Conservation (phyloP, 2,329 filamentous ascomycete genomes). For the Ascomycota sp. region DNA sequence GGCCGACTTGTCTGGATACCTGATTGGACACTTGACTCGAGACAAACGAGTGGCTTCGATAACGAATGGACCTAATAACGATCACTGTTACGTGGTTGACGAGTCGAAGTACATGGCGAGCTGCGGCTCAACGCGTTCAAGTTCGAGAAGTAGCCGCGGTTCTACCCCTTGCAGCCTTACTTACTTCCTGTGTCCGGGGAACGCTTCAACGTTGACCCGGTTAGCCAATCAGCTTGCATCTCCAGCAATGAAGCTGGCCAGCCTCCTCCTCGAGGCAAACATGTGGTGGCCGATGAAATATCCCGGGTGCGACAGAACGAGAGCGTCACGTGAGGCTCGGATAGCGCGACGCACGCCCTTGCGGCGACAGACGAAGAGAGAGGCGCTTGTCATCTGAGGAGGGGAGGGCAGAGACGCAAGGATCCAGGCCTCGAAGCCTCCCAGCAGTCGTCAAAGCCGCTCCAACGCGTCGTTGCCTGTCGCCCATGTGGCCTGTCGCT, state of each 20-base stretch:
- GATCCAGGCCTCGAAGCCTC: neutral
- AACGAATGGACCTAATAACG: too few species aligned
- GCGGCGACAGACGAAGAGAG: neutral
- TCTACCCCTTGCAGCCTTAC: neutral
- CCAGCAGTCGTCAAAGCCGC: neutral
- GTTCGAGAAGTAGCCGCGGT: too few species aligned
- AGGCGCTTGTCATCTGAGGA: too few species aligned
- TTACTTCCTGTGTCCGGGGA: neutral
- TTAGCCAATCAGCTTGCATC: neutral
- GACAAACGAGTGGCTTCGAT: too few species aligned
- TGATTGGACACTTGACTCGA: too few species aligned
- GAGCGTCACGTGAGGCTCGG: neutral
- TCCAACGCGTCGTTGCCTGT: neutral
- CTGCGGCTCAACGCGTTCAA: too few species aligned
- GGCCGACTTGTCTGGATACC: too few species aligned
- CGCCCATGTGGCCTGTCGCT: conserved; percentile 2
- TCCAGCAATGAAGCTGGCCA: neutral
- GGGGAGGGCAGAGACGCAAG: neutral
- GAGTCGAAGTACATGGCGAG: too few species aligned
- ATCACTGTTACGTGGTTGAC: too few species aligned
- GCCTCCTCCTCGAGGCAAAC: neutral
- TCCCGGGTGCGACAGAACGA: neutral
- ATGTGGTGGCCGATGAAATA: neutral
- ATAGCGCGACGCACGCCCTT: neutral
- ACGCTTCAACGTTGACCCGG: neutral